Conservation (phyloP, 225 moss, liverwort and hornwort species). For the Polytrichum commune region DNA sequence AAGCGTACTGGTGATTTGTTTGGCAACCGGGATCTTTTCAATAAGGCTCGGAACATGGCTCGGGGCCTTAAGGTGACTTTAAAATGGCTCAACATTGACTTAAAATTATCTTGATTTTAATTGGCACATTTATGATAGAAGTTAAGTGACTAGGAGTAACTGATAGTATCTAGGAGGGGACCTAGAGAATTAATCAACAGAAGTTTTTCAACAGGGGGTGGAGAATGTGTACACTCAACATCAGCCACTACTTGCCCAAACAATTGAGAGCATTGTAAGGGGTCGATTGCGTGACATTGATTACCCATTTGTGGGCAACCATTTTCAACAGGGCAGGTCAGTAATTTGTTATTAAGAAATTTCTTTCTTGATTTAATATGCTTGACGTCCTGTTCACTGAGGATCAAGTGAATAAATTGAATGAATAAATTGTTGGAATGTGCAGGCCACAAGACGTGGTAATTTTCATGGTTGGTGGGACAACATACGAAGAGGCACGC, state of each 20-base stretch:
- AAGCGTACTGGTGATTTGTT: slow-evolving; percentile 97
- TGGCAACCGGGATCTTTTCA: slow-evolving; percentile 91
- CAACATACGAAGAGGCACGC: slow-evolving; percentile 96
- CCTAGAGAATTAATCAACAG: too few species aligned
- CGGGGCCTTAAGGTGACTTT: slow-evolving; percentile 83
- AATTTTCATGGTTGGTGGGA: slow-evolving; percentile 95
- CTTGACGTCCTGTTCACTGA: not conserved
- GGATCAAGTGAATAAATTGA: not conserved
- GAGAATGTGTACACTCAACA: slow-evolving; percentile 99
- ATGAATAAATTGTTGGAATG: not conserved
- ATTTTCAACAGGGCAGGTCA: slow-evolving; percentile 97
- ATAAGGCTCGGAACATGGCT: slow-evolving; percentile 93
- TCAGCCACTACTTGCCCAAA: slow-evolving; percentile 93
- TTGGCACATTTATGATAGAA: not conserved
- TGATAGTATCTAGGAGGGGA: not conserved
- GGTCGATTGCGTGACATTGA: slow-evolving; percentile 89
- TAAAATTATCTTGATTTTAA: not conserved
- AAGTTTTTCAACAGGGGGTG: slow-evolving; percentile 54
- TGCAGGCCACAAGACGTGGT: slow-evolving; percentile 94
- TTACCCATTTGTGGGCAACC: slow-evolving; percentile 94
- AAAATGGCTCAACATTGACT: not conserved
- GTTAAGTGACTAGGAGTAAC: not conserved
- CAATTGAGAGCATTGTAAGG: slow-evolving; percentile 91
- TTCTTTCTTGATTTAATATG: not conserved
- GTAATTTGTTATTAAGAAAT: slow-evolving; percentile 2